Percentiles rank a stretch among this genome's conserved stretches.
These are phyloP conservation scores for Agaricus sinodeliciosus DNA, from an alignment of 768 basidiomycete genomes.

Conservation along the genomic window DNA sequence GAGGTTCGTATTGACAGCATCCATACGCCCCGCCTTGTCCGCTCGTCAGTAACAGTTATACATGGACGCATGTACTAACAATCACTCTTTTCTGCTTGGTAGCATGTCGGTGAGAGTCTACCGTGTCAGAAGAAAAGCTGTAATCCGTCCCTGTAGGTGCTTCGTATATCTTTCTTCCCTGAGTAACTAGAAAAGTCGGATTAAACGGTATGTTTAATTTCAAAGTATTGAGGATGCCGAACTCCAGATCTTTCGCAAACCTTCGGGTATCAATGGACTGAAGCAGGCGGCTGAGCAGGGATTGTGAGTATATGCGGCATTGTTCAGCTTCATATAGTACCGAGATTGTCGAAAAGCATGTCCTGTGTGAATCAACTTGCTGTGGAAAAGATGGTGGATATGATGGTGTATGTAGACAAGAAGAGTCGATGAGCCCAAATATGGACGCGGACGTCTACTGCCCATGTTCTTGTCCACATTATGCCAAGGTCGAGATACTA, in stretches of 20 bases:
- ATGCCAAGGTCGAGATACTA: too few species aligned
- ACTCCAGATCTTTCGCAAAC: conserved; percentile 29
- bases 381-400: background rate
- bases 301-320: background rate
- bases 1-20: background rate
- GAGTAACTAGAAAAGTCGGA: background rate
- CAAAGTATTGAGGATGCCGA: background rate
- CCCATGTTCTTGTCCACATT: too few species aligned
- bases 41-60: background rate
- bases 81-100: background rate
- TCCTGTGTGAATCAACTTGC: background rate
- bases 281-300: conserved; percentile 25
- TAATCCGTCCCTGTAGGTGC: conserved; percentile 21
- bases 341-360: conserved; percentile 5
- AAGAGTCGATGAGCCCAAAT: background rate
- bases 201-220: background rate
- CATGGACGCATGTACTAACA: background rate
- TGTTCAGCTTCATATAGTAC: background rate
- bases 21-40: background rate
- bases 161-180: background rate
- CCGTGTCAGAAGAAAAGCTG: conserved; percentile 35
- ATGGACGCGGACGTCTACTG: background rate
- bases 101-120: background rate
- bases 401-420: background rate
- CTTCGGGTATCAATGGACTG: conserved; percentile 26